phyloP scores from a whole-genome alignment of 1,139 yeast species.

The Suhomyces panamericanus region DNA sequence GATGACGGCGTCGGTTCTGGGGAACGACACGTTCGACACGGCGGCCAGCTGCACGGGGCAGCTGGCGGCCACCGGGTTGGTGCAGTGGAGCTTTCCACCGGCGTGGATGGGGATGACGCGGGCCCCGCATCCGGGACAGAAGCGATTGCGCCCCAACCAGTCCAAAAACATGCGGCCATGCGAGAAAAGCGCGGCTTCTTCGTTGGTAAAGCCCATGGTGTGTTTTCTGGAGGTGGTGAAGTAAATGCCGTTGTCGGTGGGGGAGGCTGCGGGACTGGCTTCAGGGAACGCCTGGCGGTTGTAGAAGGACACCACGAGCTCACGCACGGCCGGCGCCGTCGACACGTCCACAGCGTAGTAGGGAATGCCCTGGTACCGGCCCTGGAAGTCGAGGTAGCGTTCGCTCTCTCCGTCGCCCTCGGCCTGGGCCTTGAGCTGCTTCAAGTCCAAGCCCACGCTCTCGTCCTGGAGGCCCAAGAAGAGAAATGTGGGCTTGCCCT shows the following conservation, averaged over 20 bases:
- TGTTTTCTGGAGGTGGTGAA: conserved; percentile 40
- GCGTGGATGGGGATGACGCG: conserved; percentile 71
- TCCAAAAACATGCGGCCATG: conserved; percentile 85
- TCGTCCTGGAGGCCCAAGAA: conserved; percentile 72
- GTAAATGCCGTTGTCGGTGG: conserved; percentile 24
- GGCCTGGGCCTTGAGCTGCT: conserved; percentile 30
- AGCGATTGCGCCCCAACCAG: conserved; percentile 75
- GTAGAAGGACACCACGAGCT: conserved; percentile 22
- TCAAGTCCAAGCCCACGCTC: conserved; percentile 39
- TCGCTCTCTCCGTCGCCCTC: conserved; percentile 21
- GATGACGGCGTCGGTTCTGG: conserved; percentile 86
- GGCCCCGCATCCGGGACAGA: conserved; percentile 88
- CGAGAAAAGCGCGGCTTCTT: conserved; percentile 67
- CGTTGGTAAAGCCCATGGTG: conserved; percentile 35
- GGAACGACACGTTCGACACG: conserved; percentile 71
- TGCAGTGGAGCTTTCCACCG: conserved; percentile 77
- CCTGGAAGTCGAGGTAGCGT: conserved; percentile 42
- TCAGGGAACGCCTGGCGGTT: conserved; percentile 5
- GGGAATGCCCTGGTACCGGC: conserved; percentile 67
- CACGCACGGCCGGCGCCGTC: conserved; percentile 25
- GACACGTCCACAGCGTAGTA: conserved; percentile 75
- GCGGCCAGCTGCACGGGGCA: conserved; percentile 58
- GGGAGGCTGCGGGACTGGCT: conserved; percentile 8
- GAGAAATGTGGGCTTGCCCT: conserved; percentile 46
- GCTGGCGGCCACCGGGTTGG: conserved; percentile 35